A percentile compares a stretch with the other conserved stretches of the same genome.
Evolutionary conservation across 2,329 filamentous ascomycete species (phyloP).

Genomic region (Penicillium crustosum): DNA sequence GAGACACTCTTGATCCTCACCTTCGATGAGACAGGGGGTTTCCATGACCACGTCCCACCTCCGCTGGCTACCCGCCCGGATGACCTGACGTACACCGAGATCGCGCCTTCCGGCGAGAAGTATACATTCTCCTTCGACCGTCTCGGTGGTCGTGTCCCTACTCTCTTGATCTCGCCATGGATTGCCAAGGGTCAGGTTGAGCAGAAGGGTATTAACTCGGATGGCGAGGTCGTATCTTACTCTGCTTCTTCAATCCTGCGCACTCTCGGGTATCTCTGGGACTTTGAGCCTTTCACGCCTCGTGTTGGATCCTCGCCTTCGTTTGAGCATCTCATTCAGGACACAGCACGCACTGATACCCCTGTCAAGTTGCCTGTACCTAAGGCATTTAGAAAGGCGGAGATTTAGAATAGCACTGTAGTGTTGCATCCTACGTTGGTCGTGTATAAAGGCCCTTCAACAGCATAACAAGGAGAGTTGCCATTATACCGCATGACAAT

Average conservation of each 20-base stretch:
- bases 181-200: slow-evolving; percentile 32
- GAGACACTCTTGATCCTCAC: slow-evolving; percentile 39
- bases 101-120: slow-evolving; percentile 25
- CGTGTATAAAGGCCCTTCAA: background rate
- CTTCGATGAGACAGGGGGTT: slow-evolving; percentile 42
- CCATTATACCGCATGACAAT: background rate
- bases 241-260: slow-evolving; percentile 31
- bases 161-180: slow-evolving; percentile 34
- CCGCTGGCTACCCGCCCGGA: slow-evolving; percentile 37
- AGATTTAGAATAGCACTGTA: background rate
- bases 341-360: slow-evolving; percentile 22
- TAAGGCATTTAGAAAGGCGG: slow-evolving; percentile 13
- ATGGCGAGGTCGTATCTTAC: slow-evolving; percentile 28
- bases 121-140: slow-evolving; percentile 33
- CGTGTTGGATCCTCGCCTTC: slow-evolving; percentile 29
- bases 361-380: slow-evolving; percentile 23
- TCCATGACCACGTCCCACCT: slow-evolving; percentile 41
- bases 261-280: slow-evolving; percentile 37
- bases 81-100: slow-evolving; percentile 36
- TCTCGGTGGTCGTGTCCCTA: slow-evolving; percentile 33
- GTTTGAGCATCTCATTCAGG: slow-evolving; percentile 32
- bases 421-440: background rate
- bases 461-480: background rate
- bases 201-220: slow-evolving; percentile 30
- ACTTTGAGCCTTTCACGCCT: slow-evolving; percentile 35